Evolutionary conservation across 768 basidiomycete genomes (phyloP), one percentile per base, ranked within the genome.

Genomic region (Psilocybe sp.): DNA sequence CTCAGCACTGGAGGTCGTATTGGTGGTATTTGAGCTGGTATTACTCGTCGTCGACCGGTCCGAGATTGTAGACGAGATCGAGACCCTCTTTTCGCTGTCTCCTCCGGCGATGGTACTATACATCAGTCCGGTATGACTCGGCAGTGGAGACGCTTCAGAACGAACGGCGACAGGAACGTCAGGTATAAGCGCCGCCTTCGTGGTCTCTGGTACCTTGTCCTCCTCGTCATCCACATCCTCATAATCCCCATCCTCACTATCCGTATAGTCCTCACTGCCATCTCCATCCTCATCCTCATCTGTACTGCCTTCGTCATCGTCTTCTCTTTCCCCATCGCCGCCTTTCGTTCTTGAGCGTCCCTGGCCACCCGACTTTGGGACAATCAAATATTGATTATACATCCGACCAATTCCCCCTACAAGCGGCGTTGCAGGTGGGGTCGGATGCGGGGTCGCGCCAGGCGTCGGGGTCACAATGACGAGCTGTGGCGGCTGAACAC

Each of bases 391-490:
- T 44, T 62, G 57, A 18, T 40, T 43, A 5, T 16, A 48, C 12
- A 20, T 40, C 28, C 18, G 15, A 36, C 45, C 50, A 40, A 44
- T 39, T 41, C 57, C 49, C 33, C 49, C 38, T n/a, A 77, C 57
- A 44, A 74, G 61, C 8, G 86, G 88, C 1, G 87, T 87, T 1
- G 82, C 77, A 2, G 89, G 89, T 6, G 89, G 88, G 1, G 89
- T 91, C 1, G 87, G 88, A 63, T 87, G 85, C 1, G 85, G 85
- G 0, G 84, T 85, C 1, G 84, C 86, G 55, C 84, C 85, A 2
- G 87, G 88, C 0, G 88, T 89, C 14, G 88, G 86, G 56, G 85
- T 82, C 8, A 89, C 81, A 16, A 91, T 76, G 13, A 89, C 77
- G 5, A 91, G 75, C 20, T 84, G 84, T 31, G 78, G 59, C 47